A percentile compares a stretch with the other conserved stretches of the same genome.
Conservation (phyloP, 2,329 filamentous ascomycete species). For the Furcasterigmium furcatum region DNA sequence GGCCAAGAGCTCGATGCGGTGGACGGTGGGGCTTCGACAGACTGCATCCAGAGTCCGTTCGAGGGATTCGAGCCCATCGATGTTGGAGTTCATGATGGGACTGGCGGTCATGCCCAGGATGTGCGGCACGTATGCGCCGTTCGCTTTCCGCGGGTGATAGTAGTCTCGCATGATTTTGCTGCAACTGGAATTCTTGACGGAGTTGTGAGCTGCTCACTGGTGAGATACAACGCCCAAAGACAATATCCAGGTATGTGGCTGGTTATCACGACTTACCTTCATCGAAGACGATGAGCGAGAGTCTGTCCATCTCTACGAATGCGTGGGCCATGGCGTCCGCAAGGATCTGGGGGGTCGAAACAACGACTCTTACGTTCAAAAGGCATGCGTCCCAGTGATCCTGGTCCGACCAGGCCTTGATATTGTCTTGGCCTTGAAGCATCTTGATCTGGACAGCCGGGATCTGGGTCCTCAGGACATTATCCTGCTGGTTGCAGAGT, state of each 20-base stretch:
- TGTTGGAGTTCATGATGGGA: conserved; percentile 61
- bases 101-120: conserved; percentile 82
- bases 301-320: conserved; percentile 61
- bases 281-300: conserved; percentile 76
- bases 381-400: conserved; percentile 66
- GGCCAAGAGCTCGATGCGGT: conserved; percentile 67
- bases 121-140: conserved; percentile 46
- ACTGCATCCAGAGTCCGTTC: conserved; percentile 69
- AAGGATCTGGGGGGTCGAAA: conserved; percentile 75
- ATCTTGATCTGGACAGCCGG: conserved; percentile 56
- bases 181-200: conserved; percentile 58
- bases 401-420: conserved; percentile 70
- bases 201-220: conserved; percentile 64
- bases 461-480: conserved; percentile 58
- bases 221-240: conserved; percentile 12
- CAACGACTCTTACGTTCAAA: conserved; percentile 62
- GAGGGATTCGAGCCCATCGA: conserved; percentile 54
- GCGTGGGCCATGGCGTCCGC: conserved; percentile 71
- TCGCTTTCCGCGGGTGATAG: conserved; percentile 52
- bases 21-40: conserved; percentile 64
- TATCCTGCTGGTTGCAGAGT: conserved; percentile 64
- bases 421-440: conserved; percentile 64
- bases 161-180: conserved; percentile 70
- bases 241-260: background rate
- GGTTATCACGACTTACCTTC: conserved; percentile 65